A percentile compares a stretch with the other conserved stretches of the same genome.
These are phyloP conservation scores for Thelonectria blattea DNA, from an alignment of 2,329 filamentous ascomycete genomes.

Conservation along the genomic window DNA sequence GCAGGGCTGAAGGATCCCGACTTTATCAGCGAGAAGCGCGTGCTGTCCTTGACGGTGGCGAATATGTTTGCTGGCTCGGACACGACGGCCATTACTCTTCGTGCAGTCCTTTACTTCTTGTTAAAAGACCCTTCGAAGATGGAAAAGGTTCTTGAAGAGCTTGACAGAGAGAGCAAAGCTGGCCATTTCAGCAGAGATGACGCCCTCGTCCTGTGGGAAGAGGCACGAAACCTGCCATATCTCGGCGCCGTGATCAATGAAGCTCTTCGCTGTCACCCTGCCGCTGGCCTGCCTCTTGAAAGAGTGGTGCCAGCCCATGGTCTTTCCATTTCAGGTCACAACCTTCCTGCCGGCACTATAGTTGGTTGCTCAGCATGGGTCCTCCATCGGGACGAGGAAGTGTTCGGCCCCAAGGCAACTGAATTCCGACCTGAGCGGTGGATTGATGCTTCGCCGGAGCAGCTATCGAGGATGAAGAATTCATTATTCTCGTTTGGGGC, in stretches of 20 bases:
- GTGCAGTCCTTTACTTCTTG: constrained; percentile 25
- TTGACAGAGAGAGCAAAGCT: constrained; percentile 61
- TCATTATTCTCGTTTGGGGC: constrained; percentile 65
- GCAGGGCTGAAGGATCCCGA: constrained; percentile 20
- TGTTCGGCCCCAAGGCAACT: constrained; percentile 72
- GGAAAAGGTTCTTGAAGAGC: constrained; percentile 60
- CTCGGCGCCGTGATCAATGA: constrained; percentile 80
- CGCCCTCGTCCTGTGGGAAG: constrained; percentile 69
- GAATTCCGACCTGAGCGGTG: constrained; percentile 72
- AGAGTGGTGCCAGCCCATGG: constrained; percentile 71
- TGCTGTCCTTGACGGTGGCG: constrained; percentile 20
- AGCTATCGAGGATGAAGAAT: constrained; percentile 25
- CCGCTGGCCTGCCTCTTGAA: constrained; percentile 73
- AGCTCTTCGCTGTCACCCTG: constrained; percentile 76
- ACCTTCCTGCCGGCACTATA: constrained; percentile 71
- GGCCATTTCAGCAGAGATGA: constrained; percentile 57
- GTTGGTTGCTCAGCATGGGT: constrained; percentile 79
- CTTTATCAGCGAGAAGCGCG: constrained; percentile 19
- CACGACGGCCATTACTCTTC: constrained; percentile 24
- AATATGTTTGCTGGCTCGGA: constrained; percentile 32
- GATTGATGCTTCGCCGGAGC: constrained; percentile 55
- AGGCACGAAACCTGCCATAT: constrained; percentile 73
- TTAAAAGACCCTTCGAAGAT: constrained; percentile 42
- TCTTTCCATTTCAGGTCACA: constrained; percentile 63
- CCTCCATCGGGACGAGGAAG: constrained; percentile 67